Base-by-base conservation (phyloP, 2,329 filamentous ascomycete genomes). In the Alternaria ventricosa region DNA sequence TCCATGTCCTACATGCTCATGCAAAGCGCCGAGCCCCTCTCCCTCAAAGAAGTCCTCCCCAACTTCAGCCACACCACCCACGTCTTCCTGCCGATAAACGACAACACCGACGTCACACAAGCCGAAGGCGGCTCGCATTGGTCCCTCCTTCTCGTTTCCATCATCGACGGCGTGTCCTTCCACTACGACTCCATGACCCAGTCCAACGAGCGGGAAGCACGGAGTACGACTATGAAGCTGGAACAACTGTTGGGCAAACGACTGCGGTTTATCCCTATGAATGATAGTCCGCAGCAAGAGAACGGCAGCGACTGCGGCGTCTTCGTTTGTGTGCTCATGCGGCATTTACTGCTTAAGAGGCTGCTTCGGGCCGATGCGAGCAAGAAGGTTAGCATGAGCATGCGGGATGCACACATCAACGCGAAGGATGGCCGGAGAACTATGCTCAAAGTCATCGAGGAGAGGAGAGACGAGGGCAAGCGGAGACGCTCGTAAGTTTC, bases 241-340 rank as follows among this genome's bases (percentile, higher is more conserved):
- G 85, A 87, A 25, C 82, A 84, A 30, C 82, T 98, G 28, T 85
- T 98, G 0, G 85, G 86, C 33, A 87, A 87, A 61, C 85, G 85
- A 6, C 82, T 96, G 18, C 85, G 89, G 20, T 97, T 96, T 77
- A 87, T 94, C 74, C 89, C 95, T 78, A 86, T 99, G 58, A 85
- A 90, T 0, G 95, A 98, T 76, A 91, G 89, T 10, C 96, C 96
- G 0, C 92, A 96, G 74, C 96, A 99, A 79, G 91, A 94, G 71
- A 98, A 98, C 71, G 89, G 92, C 25, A 95, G 88, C 76, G 96
- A 99, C 80, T 99, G 96, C 72, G 96, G 96, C 18, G 93, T 99
- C 1, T 98, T 94, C 79, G 96, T 99, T 4, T 98, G 96, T 79
- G 87, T 98, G 69, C 87, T 95, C 66, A 99, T 99, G 94, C 89